Evolutionary conservation across 805 yeast genomes (phyloP).

Genomic region (Kuraishia piskuri): DNA sequence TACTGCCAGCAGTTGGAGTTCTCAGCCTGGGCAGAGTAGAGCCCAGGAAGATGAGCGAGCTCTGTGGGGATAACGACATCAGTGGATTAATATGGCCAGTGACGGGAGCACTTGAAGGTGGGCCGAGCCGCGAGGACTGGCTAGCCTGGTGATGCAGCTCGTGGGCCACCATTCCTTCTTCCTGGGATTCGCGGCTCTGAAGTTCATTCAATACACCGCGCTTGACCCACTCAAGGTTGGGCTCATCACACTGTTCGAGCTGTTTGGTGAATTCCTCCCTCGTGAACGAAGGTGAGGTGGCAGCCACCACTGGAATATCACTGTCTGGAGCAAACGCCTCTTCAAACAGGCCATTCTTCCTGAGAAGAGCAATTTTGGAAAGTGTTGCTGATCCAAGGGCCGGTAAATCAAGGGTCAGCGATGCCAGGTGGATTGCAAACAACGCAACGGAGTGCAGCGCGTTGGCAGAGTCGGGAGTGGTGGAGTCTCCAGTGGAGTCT

Average conservation of each 20-base stretch:
- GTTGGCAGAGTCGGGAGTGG: too few relatives aligned
- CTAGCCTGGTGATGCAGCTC: background rate
- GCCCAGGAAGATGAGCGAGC: slow-evolving; percentile 1
- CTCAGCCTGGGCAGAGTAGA: background rate
- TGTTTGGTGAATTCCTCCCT: background rate
- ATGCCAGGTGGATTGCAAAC: background rate
- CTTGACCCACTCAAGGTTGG: background rate
- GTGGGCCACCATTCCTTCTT: background rate
- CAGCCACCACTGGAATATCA: background rate
- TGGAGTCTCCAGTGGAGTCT: background rate
- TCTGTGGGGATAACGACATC: slow-evolving; percentile 1
- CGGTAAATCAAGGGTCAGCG: background rate
- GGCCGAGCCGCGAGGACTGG: background rate
- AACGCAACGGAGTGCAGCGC: background rate
- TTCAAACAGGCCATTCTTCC: background rate
- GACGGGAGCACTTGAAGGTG: background rate
- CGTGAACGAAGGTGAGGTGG: background rate
- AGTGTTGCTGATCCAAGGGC: background rate
- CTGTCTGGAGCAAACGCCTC: background rate
- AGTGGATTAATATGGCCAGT: background rate
- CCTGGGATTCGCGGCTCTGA: background rate
- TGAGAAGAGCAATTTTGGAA: background rate
- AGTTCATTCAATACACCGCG: background rate
- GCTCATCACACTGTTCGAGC: background rate
- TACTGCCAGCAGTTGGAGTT: background rate